phyloP scores from a whole-genome alignment of 202 grass and related monocot genomes.

The Dendrocalamus latiflorus region DNA sequence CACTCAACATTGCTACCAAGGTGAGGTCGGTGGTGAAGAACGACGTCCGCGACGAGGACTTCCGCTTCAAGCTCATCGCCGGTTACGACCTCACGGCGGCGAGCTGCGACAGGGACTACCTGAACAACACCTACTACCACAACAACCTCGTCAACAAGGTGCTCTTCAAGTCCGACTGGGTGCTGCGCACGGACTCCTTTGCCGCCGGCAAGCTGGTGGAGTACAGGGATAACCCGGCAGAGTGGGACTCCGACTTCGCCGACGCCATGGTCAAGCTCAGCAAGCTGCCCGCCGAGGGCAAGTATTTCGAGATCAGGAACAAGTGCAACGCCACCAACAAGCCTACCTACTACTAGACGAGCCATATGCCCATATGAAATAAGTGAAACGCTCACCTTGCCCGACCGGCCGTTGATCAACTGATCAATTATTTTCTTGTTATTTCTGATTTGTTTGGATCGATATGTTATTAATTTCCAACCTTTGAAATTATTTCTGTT shows the following conservation, averaged over 20 bases:
- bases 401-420: too few species aligned
- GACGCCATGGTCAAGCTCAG: conserved; percentile 59
- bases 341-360: too few species aligned
- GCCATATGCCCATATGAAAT: too few species aligned
- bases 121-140: conserved; percentile 50
- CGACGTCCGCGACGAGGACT: conserved; percentile 13
- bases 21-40: too few species aligned
- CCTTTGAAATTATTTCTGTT: too few species aligned
- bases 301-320: conserved; percentile 22
- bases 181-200: conserved; percentile 16
- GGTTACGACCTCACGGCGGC: background rate
- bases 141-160: conserved; percentile 19
- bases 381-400: too few species aligned
- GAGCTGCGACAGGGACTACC: background rate
- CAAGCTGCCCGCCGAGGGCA: conserved; percentile 10
- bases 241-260: conserved; percentile 37
- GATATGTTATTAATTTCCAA: too few species aligned
- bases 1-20: too few species aligned
- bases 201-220: background rate
- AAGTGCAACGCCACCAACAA: conserved; percentile 45
- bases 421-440: too few species aligned
- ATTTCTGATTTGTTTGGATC: too few species aligned
- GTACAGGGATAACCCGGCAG: background rate
- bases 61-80: too few species aligned
- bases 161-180: conserved; percentile 49